Conservation (phyloP, 2,329 filamentous ascomycete species). For the Diaporthe sp. region DNA sequence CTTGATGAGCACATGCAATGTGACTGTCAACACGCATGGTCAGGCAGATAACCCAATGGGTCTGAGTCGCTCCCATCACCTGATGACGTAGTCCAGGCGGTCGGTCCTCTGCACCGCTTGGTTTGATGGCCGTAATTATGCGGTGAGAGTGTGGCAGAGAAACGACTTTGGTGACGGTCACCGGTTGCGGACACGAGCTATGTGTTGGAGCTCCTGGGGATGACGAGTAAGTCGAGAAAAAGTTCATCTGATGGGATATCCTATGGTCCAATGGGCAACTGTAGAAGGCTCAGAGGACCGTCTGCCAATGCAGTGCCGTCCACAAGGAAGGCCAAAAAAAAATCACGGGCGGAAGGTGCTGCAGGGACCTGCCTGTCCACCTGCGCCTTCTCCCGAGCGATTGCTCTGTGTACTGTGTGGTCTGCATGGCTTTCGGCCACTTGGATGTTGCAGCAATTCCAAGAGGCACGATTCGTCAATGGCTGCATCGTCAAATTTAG, state of each 20-base stretch:
- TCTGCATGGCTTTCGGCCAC: background rate
- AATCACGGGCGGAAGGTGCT: background rate
- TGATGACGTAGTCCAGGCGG: slow-evolving; percentile 31
- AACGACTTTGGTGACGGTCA: background rate
- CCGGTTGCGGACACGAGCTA: slow-evolving; percentile 1
- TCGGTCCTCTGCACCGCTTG: slow-evolving; percentile 9
- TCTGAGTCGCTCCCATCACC: slow-evolving; percentile 20
- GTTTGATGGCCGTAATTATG: slow-evolving; percentile 7
- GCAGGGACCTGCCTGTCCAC: slow-evolving; percentile 24
- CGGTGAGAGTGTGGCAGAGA: slow-evolving; percentile 20
- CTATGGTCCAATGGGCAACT: slow-evolving; percentile 29
- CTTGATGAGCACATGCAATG: slow-evolving; percentile 28
- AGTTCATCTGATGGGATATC: slow-evolving; percentile 21
- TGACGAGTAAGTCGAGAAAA: slow-evolving; percentile 18
- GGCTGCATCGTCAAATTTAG: slow-evolving; percentile 33
- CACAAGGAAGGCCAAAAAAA: background rate
- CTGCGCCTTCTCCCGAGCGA: background rate
- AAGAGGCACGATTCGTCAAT: slow-evolving; percentile 33
- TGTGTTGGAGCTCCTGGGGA: slow-evolving; percentile 8
- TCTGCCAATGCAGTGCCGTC: slow-evolving; percentile 1
- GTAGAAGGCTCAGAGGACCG: background rate
- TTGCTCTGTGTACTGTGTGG: background rate
- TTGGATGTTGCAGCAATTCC: slow-evolving; percentile 3
- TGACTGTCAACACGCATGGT: slow-evolving; percentile 23
- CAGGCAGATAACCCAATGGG: slow-evolving; percentile 25